phyloP scores from a whole-genome alignment of 768 basidiomycete genomes.

The Trametes villosa region DNA sequence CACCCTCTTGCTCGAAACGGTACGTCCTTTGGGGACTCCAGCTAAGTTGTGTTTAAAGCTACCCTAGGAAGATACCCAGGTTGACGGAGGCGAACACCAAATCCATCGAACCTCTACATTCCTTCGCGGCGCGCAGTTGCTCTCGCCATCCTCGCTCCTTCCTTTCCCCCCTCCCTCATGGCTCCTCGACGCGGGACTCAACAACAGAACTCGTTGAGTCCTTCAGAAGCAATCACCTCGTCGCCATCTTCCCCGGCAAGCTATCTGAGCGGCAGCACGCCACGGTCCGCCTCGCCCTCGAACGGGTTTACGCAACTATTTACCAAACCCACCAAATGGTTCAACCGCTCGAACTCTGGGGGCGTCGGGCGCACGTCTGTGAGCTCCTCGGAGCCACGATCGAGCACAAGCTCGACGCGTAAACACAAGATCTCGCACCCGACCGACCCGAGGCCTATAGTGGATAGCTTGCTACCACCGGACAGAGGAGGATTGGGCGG shows the following conservation, averaged over 20 bases:
- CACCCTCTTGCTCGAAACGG: not conserved
- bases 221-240: constrained; percentile 25
- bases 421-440: too few relatives aligned
- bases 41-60: not conserved
- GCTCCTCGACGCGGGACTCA: constrained; percentile 52
- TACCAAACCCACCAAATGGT: constrained; percentile 64
- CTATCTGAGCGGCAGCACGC: constrained; percentile 36
- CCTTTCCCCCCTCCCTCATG: constrained; percentile 44
- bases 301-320: too few relatives aligned
- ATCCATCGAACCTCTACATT: not conserved
- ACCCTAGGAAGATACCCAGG: constrained; percentile 15
- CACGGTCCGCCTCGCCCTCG: too few relatives aligned
- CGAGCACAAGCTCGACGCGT: too few relatives aligned
- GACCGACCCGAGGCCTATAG: too few relatives aligned
- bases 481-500: too few relatives aligned
- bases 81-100: not conserved
- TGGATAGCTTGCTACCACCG: too few relatives aligned
- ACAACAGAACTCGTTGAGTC: constrained; percentile 34
- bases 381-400: too few relatives aligned
- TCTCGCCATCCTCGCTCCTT: constrained; percentile 7
- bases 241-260: constrained; percentile 31
- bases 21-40: not conserved
- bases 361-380: too few relatives aligned
- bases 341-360: too few relatives aligned
- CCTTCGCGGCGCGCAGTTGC: not conserved